These are phyloP conservation scores for Uromyces viciae-fabae DNA, from an alignment of 1,284 basidiomycete genomes.

Conservation along the genomic window DNA sequence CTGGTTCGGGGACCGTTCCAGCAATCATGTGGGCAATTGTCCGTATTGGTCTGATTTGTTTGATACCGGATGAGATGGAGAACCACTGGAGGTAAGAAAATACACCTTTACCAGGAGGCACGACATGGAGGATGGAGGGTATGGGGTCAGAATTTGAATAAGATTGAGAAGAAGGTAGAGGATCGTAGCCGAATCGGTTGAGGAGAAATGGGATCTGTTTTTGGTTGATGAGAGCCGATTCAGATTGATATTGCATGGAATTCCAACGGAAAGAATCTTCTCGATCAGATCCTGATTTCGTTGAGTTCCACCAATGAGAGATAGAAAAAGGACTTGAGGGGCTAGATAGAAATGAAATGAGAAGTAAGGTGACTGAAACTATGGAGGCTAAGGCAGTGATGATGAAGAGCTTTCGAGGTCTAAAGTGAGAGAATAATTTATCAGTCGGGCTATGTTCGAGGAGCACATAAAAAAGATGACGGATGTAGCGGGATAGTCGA, in stretches of 20 bases:
- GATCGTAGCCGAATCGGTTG: constrained; percentile 37
- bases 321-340: neutral
- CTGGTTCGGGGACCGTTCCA: constrained; percentile 19
- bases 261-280: constrained; percentile 32
- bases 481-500: constrained; percentile 5
- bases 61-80: constrained; percentile 35
- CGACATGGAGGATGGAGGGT: constrained; percentile 38
- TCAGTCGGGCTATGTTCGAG: constrained; percentile 16
- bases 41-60: constrained; percentile 19
- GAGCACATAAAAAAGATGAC: neutral
- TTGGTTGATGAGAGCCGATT: neutral
- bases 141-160: constrained; percentile 16
- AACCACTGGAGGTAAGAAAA: constrained; percentile 41
- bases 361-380: constrained; percentile 3
- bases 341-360: neutral
- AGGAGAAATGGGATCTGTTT: constrained; percentile 36
- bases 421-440: constrained; percentile 8
- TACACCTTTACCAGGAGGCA: constrained; percentile 34
- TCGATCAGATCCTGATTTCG: neutral
- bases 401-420: constrained; percentile 2
- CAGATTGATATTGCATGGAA: neutral
- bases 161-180: constrained; percentile 10
- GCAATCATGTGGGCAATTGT: constrained; percentile 40
- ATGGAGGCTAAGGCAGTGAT: constrained; percentile 6
- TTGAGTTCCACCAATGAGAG: neutral